phyloP scores from a whole-genome alignment of 805 yeast species.

The Candida corydali region DNA sequence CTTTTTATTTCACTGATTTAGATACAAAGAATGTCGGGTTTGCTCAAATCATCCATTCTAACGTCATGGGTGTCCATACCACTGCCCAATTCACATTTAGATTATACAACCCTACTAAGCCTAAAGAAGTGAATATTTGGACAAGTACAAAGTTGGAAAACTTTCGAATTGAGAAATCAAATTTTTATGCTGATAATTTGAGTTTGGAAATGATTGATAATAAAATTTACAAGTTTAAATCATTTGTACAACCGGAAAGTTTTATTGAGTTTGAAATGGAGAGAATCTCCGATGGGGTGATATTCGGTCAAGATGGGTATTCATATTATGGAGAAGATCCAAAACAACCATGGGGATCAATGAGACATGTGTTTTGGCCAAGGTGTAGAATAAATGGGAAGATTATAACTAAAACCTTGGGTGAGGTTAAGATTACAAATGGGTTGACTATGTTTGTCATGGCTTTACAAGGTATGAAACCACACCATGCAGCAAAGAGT shows the following conservation, averaged over 20 bases:
- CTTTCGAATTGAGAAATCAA: constrained; percentile 66
- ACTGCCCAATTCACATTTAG: constrained; percentile 95
- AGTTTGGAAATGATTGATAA: constrained; percentile 56
- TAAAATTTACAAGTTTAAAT: constrained; percentile 47
- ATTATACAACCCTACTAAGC: constrained; percentile 51
- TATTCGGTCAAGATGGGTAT: constrained; percentile 84
- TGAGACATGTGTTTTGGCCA: constrained; percentile 98
- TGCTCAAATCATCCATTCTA: constrained; percentile 93
- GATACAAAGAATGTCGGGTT: constrained; percentile 70
- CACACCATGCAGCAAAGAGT: constrained; percentile 95
- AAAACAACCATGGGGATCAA: constrained; percentile 90
- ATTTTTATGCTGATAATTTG: constrained; percentile 75
- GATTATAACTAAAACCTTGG: constrained; percentile 37
- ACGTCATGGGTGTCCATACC: constrained; percentile 78
- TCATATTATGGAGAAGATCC: constrained; percentile 83
- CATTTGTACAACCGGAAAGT: constrained; percentile 66
- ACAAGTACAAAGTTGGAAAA: constrained; percentile 86
- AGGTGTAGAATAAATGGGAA: constrained; percentile 70
- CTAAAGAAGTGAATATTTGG: constrained; percentile 63
- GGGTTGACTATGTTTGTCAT: constrained; percentile 78
- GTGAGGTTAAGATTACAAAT: constrained; percentile 30
- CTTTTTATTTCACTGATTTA: constrained; percentile 75
- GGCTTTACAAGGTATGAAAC: constrained; percentile 99
- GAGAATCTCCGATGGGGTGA: constrained; percentile 71
- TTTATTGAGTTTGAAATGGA: constrained; percentile 64